Evolutionary conservation across 495 filamentous ascomycete species (phyloP), one percentile per base, ranked within the genome.

Genomic region (Penicillium bialowiezense): DNA sequence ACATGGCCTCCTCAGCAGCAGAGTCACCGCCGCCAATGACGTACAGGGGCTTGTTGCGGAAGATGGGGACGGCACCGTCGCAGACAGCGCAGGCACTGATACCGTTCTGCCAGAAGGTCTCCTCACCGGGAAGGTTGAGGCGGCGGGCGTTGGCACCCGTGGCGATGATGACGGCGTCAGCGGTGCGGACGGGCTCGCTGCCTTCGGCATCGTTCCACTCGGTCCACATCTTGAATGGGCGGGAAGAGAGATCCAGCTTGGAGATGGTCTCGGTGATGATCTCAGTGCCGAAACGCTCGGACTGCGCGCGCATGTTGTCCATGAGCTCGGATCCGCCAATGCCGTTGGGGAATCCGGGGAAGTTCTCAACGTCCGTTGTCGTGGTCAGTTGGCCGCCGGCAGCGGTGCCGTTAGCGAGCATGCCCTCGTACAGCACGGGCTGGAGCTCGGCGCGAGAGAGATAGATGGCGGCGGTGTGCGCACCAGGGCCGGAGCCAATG

Each of bases 291-390:
- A 95, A 96, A 28, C 85, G 86, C 65, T 88, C 83, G 47, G 88
- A 93, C 72, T 99, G 93, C 31, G 78, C 81, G 69, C 89, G 86
- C 93, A 99, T 97, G 54, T 83, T 79, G 51, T 96, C 93, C 93
- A 98, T 98, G 49, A 98, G 74, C 63, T 88, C 83, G 39, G 76
- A 59, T 32, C 93, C 93, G 65, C 88, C 86, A 61, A 97, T 89
- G 48, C 88, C 90, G 41, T 86, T 78, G 50, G 87, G 88, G 75
- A 96, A 98, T 29, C 93, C 93, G 42, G 93, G 93, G 73, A 84
- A 98, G 74, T 98, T 98, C 78, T 98, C 93, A 45, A 98, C 84
- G 51, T 98, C 93, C 60, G 95, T 97, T 48, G 93, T 98, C 31
- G 93, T 98, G 19, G 93, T 98, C 47, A 98, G 75, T 76, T 98